Conservation (phyloP, 371 early-diverging fungal genomes). For the Fennellomyces sp. region DNA sequence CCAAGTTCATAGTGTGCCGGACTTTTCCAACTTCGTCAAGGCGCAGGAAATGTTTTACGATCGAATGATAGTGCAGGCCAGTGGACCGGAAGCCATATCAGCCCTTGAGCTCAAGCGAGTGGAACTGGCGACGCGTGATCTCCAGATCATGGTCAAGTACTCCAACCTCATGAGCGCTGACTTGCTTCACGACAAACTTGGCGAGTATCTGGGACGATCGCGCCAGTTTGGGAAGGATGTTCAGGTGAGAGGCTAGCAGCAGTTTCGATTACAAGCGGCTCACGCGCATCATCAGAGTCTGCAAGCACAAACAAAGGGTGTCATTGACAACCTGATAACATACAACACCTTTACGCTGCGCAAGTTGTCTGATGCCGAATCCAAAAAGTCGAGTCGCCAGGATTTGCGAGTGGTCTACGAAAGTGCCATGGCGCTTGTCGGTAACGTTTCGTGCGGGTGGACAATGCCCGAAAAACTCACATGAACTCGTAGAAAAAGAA, state of each 20-base stretch:
- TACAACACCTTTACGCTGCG: slow-evolving; percentile 49
- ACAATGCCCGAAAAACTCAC: not conserved
- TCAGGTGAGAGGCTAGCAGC: slow-evolving; percentile 12
- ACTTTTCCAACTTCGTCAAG: slow-evolving; percentile 47
- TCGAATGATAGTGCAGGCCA: slow-evolving; percentile 31
- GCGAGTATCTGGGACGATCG: slow-evolving; percentile 39
- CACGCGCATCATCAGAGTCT: slow-evolving; percentile 23
- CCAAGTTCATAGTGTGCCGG: slow-evolving; percentile 31
- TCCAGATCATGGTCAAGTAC: slow-evolving; percentile 47
- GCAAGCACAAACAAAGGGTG: slow-evolving; percentile 30
- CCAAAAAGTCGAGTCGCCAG: slow-evolving; percentile 30
- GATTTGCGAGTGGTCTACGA: slow-evolving; percentile 41
- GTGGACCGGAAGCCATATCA: slow-evolving; percentile 32
- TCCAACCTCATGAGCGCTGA: slow-evolving; percentile 34
- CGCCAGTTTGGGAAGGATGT: slow-evolving; percentile 39
- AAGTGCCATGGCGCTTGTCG: slow-evolving; percentile 42
- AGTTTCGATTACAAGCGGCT: not conserved
- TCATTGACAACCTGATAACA: slow-evolving; percentile 46
- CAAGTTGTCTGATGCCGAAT: slow-evolving; percentile 35
- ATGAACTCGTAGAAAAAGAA: slow-evolving; percentile 31
- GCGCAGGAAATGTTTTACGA: slow-evolving; percentile 47
- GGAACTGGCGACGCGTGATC: slow-evolving; percentile 49
- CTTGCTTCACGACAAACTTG: slow-evolving; percentile 35
- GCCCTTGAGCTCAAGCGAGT: slow-evolving; percentile 44
- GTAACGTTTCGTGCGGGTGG: slow-evolving; percentile 10